These are phyloP conservation scores for Corrigiola litoralis DNA, from an alignment of 179 eudicot species.

Conservation along the genomic window DNA sequence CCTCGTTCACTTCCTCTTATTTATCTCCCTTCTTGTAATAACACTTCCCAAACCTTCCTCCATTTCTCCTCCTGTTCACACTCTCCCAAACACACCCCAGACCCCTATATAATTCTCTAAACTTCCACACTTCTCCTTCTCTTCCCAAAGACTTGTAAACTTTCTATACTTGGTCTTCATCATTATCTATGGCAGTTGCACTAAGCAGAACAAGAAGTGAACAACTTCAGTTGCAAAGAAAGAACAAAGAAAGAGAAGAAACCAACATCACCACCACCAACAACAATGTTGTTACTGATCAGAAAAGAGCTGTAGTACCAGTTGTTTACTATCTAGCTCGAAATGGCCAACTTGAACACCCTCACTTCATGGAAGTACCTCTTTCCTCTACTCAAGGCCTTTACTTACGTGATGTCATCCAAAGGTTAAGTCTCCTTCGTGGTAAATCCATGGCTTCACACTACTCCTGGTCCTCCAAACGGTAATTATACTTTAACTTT, in stretches of 20 bases:
- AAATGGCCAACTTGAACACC: slow-evolving; percentile 92
- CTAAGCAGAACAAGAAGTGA: slow-evolving; percentile 20
- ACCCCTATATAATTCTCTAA: not conserved
- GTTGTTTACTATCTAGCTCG: slow-evolving; percentile 74
- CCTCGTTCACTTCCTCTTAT: not conserved
- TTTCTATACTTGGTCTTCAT: not conserved
- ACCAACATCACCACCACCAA: slow-evolving; percentile 2
- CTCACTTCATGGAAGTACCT: slow-evolving; percentile 92
- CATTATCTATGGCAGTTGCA: slow-evolving; percentile 20
- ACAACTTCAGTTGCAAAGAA: slow-evolving; percentile 16
- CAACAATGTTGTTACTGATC: slow-evolving; percentile 2
- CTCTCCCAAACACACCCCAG: not conserved
- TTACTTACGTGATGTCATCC: slow-evolving; percentile 71
- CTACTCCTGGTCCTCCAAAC: slow-evolving; percentile 91
- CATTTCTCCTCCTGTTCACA: not conserved
- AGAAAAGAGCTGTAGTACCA: slow-evolving; percentile 22
- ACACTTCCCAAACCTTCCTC: not conserved
- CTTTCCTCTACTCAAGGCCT: slow-evolving; percentile 78
- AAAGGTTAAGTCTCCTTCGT: slow-evolving; percentile 73
- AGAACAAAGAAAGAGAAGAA: slow-evolving; percentile 13
- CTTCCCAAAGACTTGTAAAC: not conserved
- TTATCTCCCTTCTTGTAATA: not conserved
- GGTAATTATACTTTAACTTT: slow-evolving; percentile 31
- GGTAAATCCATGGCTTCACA: slow-evolving; percentile 76
- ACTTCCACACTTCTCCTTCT: not conserved